These are phyloP conservation scores for Globisporangium radiosum DNA, from an alignment of 352 stramenopile species.

Conservation along the genomic window DNA sequence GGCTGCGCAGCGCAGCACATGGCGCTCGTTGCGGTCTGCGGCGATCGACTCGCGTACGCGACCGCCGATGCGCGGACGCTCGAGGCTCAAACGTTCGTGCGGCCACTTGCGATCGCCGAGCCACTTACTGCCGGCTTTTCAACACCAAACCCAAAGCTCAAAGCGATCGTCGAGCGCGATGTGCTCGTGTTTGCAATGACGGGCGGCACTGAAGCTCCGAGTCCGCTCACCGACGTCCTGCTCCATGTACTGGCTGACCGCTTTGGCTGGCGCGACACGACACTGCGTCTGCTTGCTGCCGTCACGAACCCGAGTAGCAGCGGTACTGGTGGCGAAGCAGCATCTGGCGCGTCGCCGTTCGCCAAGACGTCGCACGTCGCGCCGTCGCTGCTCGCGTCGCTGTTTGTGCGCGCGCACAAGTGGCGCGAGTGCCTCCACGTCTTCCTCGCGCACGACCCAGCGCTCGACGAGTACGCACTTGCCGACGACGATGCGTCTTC, in stretches of 20 bases:
- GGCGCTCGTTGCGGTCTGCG: conserved; percentile 38
- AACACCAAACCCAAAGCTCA: conserved; percentile 25
- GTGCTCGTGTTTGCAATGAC: conserved; percentile 44
- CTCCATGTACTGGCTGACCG: conserved; percentile 37
- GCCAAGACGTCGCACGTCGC: conserved; percentile 35
- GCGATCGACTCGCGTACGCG: conserved; percentile 50
- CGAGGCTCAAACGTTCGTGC: conserved; percentile 28
- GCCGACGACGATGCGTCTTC: conserved; percentile 27
- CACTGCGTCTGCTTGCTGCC: conserved; percentile 36
- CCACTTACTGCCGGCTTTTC: conserved; percentile 42
- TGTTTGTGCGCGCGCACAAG: conserved; percentile 45
- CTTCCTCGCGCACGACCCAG: conserved; percentile 41
- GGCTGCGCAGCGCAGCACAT: conserved; percentile 5
- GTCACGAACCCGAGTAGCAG: conserved; percentile 19
- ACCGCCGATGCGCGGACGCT: conserved; percentile 33
- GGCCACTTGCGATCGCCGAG: conserved; percentile 42
- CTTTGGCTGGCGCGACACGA: conserved; percentile 53
- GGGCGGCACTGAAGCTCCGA: conserved; percentile 32
- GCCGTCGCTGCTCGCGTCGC: conserved; percentile 27
- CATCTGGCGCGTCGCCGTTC: conserved; percentile 22
- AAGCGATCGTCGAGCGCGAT: conserved; percentile 57
- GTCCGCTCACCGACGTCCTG: conserved; percentile 37
- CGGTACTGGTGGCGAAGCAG: conserved; percentile 1
- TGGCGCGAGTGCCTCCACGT: conserved; percentile 52
- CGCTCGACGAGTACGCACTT: conserved; percentile 66